Conservation (phyloP, 495 filamentous ascomycete species). For the Penicillium manginii region DNA sequence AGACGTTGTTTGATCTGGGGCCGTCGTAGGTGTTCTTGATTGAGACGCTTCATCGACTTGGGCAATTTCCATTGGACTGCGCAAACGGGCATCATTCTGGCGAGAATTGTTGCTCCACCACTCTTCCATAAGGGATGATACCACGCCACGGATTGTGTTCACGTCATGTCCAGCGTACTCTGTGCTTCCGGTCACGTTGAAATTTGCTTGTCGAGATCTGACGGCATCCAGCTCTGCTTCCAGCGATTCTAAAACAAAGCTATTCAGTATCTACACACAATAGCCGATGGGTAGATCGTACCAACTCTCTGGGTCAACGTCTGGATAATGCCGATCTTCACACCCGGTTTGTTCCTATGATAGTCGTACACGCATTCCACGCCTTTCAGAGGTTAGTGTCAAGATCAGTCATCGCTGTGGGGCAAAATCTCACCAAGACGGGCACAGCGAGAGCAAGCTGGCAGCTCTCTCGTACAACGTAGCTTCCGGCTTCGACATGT, state of each 20-base stretch:
- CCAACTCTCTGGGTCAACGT: background rate
- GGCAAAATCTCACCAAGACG: background rate
- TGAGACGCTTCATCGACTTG: no score
- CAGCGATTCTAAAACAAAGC: background rate
- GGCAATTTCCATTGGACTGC: no score
- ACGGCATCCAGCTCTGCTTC: background rate
- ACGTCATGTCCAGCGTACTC: background rate
- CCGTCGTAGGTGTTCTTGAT: no score
- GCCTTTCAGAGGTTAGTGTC: background rate
- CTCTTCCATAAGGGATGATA: background rate
- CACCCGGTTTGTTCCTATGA: background rate
- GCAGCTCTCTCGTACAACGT: background rate
- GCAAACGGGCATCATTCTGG: no score
- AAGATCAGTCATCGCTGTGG: no score
- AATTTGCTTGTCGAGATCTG: background rate
- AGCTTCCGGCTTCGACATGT: constrained; percentile 10
- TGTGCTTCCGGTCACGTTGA: background rate
- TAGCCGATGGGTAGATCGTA: background rate
- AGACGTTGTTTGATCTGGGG: no score
- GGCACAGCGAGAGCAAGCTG: background rate
- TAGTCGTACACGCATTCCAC: background rate
- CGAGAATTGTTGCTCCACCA: background rate
- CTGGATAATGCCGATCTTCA: background rate
- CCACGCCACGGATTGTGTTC: background rate
- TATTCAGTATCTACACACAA: no score